Evolutionary conservation across 108 stramenopile genomes (phyloP).

Genomic region (Discostella stelligeroides): DNA sequence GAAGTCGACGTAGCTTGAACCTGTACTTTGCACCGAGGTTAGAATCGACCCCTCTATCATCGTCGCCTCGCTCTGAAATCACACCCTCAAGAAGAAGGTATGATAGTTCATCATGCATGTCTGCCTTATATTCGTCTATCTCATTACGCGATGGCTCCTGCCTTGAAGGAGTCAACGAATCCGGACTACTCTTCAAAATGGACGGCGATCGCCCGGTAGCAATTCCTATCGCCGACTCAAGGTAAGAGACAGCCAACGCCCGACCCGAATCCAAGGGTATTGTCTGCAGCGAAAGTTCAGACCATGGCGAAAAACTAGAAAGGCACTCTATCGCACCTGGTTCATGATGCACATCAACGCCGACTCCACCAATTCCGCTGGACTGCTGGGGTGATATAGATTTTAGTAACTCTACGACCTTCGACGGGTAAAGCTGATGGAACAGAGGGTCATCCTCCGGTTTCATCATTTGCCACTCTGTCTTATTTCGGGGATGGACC

Average conservation of each 20-base stretch:
- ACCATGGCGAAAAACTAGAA: constrained; percentile 5
- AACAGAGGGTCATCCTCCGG: constrained; percentile 71
- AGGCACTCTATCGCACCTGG: not conserved
- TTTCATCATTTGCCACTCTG: constrained; percentile 65
- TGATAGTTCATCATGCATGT: constrained; percentile 86
- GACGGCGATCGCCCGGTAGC: constrained; percentile 64
- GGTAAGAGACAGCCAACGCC: constrained; percentile 77
- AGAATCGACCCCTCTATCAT: constrained; percentile 56
- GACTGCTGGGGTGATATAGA: constrained; percentile 35
- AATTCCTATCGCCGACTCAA: constrained; percentile 88
- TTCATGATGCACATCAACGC: constrained; percentile 8
- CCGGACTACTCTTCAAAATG: constrained; percentile 42
- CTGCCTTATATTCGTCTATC: constrained; percentile 57
- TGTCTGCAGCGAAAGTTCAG: constrained; percentile 11
- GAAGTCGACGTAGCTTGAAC: constrained; percentile 67
- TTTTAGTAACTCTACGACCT: constrained; percentile 81
- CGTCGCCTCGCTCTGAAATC: constrained; percentile 81
- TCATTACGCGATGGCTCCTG: constrained; percentile 20
- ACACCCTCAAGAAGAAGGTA: constrained; percentile 86
- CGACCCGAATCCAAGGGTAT: constrained; percentile 80
- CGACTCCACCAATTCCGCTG: not conserved
- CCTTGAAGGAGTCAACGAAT: constrained; percentile 32
- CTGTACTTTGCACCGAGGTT: constrained; percentile 73
- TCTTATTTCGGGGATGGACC: constrained; percentile 73
- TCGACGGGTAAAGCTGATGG: constrained; percentile 59